Conservation (phyloP, 208 protist species). For the Trypanosoma platydactyli region DNA sequence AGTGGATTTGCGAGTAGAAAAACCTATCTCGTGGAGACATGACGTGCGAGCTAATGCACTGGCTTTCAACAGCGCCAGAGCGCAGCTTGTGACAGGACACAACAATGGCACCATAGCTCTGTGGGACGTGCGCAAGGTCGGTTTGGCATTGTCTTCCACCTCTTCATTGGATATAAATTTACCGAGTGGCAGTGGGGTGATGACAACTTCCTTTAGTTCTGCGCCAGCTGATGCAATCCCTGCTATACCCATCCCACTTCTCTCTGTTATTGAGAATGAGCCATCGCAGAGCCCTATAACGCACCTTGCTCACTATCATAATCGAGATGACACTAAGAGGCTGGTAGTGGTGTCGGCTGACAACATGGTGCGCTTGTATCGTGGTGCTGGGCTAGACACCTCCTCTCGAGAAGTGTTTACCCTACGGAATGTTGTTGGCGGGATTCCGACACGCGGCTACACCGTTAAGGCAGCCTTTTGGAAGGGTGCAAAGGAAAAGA, state of each 20-base stretch:
- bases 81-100: constrained; percentile 78
- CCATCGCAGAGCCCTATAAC: constrained; percentile 69
- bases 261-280: constrained; percentile 58
- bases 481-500: constrained; percentile 63
- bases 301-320: constrained; percentile 60
- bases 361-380: constrained; percentile 84
- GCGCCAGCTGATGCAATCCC: constrained; percentile 1
- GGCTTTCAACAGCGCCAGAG: constrained; percentile 51
- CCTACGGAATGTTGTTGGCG: constrained; percentile 71
- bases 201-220: constrained; percentile 8
- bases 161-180: constrained; percentile 23
- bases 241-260: constrained; percentile 30
- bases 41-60: constrained; percentile 77
- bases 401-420: constrained; percentile 48
- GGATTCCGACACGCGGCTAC: constrained; percentile 62
- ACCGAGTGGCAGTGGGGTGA: not conserved
- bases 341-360: constrained; percentile 77
- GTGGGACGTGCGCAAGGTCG: constrained; percentile 80
- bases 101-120: constrained; percentile 74
- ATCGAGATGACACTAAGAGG: constrained; percentile 66
- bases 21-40: constrained; percentile 62
- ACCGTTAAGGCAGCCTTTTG: constrained; percentile 70
- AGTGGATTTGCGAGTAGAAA: constrained; percentile 63
- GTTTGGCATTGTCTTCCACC: constrained; percentile 44
- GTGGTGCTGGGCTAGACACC: constrained; percentile 43